Evolutionary conservation across 2,329 filamentous ascomycete genomes (phyloP).

Genomic region (Fusarium verrucosum): DNA sequence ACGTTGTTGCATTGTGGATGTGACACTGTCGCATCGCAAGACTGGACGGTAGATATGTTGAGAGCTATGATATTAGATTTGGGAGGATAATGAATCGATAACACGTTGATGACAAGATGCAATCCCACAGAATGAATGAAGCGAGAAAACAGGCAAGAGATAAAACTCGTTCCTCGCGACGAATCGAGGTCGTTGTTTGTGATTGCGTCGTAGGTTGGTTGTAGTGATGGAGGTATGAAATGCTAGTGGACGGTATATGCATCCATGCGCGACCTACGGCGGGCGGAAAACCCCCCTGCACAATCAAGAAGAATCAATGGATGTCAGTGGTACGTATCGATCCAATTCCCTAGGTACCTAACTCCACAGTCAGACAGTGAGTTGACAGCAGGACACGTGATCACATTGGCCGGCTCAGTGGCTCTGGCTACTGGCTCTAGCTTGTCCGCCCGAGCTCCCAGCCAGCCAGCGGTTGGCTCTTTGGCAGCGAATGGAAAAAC

Average conservation of each 20-base stretch:
- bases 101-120: neutral
- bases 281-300: constrained; percentile 22
- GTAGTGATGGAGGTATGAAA: constrained; percentile 22
- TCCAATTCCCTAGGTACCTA: too few relatives aligned
- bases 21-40: constrained; percentile 60
- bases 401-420: constrained; percentile 37
- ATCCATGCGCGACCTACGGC: constrained; percentile 27
- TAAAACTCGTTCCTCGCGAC: neutral
- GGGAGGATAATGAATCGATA: constrained; percentile 6
- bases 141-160: neutral
- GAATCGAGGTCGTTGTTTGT: constrained; percentile 5
- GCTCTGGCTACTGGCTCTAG: constrained; percentile 43
- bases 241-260: constrained; percentile 11
- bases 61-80: constrained; percentile 31
- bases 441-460: constrained; percentile 51
- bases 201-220: constrained; percentile 22
- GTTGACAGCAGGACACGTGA: constrained; percentile 39
- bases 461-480: constrained; percentile 39
- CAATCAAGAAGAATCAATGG: constrained; percentile 5
- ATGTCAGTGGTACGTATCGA: constrained; percentile 12
- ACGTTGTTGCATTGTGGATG: constrained; percentile 74
- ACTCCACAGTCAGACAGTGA: constrained; percentile 14
- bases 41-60: constrained; percentile 39
- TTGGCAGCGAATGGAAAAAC: constrained; percentile 51
- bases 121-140: neutral